Conservation (phyloP, 805 yeast genomes). For the Candida multigemmis region DNA sequence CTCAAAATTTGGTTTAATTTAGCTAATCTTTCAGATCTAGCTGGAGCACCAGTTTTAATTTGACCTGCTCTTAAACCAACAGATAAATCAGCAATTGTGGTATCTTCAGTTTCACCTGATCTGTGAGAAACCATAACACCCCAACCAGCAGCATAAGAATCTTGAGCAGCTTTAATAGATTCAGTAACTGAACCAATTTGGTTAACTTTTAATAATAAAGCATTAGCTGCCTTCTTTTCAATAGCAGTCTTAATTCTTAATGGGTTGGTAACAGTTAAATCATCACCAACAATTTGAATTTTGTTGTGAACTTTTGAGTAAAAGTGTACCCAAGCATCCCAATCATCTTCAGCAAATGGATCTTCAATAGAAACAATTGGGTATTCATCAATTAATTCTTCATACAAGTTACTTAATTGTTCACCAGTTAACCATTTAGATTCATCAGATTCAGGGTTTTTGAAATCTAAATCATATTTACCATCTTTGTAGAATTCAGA, state of each 20-base stretch:
- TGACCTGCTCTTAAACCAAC: constrained; percentile 99
- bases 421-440: constrained; percentile 87
- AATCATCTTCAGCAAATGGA: constrained; percentile 99
- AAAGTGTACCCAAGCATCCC: constrained; percentile 97
- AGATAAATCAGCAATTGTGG: constrained; percentile 93
- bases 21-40: constrained; percentile 99
- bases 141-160: constrained; percentile 94
- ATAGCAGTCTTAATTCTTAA: constrained; percentile 89
- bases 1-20: constrained; percentile 97
- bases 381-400: constrained; percentile 71
- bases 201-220: constrained; percentile 94
- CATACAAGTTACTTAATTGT: constrained; percentile 81
- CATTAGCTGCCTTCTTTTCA: constrained; percentile 92
- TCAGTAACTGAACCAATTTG: constrained; percentile 96
- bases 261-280: constrained; percentile 98
- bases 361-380: constrained; percentile 98
- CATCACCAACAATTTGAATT: constrained; percentile 95
- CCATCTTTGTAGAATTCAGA: constrained; percentile 97
- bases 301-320: constrained; percentile 53
- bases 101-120: constrained; percentile 99
- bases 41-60: constrained; percentile 99
- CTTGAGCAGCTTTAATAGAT: constrained; percentile 94
- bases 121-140: constrained; percentile 99
- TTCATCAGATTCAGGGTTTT: constrained; percentile 88
- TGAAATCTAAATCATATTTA: constrained; percentile 96